Percentiles rank a stretch among this genome's conserved stretches.
Conservation (phyloP, 495 filamentous ascomycete species). For the Penicillium subrubescens region DNA sequence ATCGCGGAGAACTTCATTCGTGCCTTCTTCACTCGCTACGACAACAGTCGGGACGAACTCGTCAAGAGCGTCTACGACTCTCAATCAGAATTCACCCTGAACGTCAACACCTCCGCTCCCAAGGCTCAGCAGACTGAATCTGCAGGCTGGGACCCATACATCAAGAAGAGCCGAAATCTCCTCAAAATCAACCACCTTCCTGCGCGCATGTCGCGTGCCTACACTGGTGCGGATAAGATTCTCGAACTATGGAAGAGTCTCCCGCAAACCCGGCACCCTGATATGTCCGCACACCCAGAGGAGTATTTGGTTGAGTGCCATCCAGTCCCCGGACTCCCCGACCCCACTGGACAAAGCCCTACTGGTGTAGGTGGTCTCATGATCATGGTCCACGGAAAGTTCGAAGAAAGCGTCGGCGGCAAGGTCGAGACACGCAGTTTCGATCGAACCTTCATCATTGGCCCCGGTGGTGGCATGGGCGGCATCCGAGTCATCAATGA, state of each 20-base stretch:
- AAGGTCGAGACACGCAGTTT: conserved; percentile 72
- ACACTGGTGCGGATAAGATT: conserved; percentile 67
- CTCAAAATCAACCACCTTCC: conserved; percentile 62
- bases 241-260: conserved; percentile 65
- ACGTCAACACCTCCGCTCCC: conserved; percentile 66
- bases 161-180: conserved; percentile 81
- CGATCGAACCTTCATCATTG: conserved; percentile 81
- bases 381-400: conserved; percentile 80
- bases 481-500: conserved; percentile 80
- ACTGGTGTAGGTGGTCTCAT: conserved; percentile 75
- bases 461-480: conserved; percentile 64
- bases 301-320: conserved; percentile 85
- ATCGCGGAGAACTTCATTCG: conserved; percentile 75
- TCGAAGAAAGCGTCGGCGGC: conserved; percentile 65
- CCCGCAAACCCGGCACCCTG: conserved; percentile 75
- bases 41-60: conserved; percentile 66
- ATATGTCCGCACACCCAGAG: conserved; percentile 57
- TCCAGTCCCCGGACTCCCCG: conserved; percentile 68
- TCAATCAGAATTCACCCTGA: conserved; percentile 75
- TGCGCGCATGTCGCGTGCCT: conserved; percentile 64
- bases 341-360: conserved; percentile 64
- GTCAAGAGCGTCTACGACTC: conserved; percentile 73
- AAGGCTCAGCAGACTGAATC: conserved; percentile 47
- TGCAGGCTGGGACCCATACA: conserved; percentile 69
- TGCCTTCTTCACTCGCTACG: conserved; percentile 74